Evolutionary conservation across 148 eudicot genomes (phyloP).

Genomic region (Arbutus unedo): DNA sequence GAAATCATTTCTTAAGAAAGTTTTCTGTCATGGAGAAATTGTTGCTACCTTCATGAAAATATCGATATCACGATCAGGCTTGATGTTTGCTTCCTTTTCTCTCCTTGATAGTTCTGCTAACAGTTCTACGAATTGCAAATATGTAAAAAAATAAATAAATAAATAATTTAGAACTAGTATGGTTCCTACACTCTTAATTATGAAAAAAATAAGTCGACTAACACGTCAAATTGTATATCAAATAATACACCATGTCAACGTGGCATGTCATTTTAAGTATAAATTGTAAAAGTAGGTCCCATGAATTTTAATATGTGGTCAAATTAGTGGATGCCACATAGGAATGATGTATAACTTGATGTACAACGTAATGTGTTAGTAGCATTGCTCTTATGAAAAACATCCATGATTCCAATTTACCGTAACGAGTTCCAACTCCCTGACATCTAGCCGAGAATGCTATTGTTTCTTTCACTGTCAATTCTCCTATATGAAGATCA

Average conservation of each 20-base stretch:
- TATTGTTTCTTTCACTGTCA: slow-evolving; percentile 67
- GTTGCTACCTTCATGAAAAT: slow-evolving; percentile 54
- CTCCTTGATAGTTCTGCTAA: neutral
- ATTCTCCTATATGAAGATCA: slow-evolving; percentile 57
- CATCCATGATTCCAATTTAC: slow-evolving; percentile 19
- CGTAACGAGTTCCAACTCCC: slow-evolving; percentile 59
- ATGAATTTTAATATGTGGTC: too few relatives aligned
- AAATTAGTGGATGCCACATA: too few relatives aligned
- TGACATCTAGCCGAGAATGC: slow-evolving; percentile 63
- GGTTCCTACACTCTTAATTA: neutral
- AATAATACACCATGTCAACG: too few relatives aligned
- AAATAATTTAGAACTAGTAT: neutral
- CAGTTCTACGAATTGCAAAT: neutral
- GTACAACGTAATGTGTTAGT: too few relatives aligned
- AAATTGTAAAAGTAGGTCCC: too few relatives aligned
- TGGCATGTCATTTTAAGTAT: too few relatives aligned
- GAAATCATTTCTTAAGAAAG: neutral
- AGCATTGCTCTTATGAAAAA: neutral
- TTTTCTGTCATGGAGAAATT: neutral
- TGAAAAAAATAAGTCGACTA: too few relatives aligned
- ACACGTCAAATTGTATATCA: too few relatives aligned
- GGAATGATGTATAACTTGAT: too few relatives aligned
- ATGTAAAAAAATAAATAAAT: neutral
- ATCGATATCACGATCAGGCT: slow-evolving; percentile 62
- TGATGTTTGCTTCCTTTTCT: slow-evolving; percentile 49